Evolutionary conservation across 2,329 filamentous ascomycete species (phyloP).

Genomic region (Fusarium armeniacum): DNA sequence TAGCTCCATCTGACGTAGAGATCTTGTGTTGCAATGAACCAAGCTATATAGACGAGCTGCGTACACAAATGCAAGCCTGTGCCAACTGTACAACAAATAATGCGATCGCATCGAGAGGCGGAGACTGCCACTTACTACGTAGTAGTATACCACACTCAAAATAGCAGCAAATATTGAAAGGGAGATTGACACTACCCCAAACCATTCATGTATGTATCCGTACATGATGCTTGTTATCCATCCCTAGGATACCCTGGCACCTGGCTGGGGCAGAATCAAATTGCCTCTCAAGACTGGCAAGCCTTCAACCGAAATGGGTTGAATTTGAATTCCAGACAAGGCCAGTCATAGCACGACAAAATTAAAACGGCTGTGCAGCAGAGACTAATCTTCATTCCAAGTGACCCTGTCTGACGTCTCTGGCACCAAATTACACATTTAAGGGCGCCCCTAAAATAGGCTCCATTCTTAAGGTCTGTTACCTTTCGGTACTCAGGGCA

Average conservation of each 20-base stretch:
- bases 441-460: slow-evolving; percentile 38
- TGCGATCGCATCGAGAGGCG: neutral
- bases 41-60: neutral
- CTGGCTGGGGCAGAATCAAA: slow-evolving; percentile 8
- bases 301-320: slow-evolving; percentile 26
- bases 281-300: slow-evolving; percentile 30
- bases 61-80: neutral
- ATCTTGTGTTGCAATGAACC: neutral
- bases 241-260: neutral
- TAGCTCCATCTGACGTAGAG: neutral
- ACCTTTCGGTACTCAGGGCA: slow-evolving; percentile 20
- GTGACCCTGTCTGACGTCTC: slow-evolving; percentile 34
- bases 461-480: slow-evolving; percentile 28
- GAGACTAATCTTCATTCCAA: slow-evolving; percentile 43
- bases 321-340: slow-evolving; percentile 29
- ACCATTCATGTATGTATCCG: neutral
- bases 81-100: neutral
- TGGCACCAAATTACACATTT: slow-evolving; percentile 11
- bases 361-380: slow-evolving; percentile 25
- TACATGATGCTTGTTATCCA: neutral
- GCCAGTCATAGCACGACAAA: slow-evolving; percentile 25
- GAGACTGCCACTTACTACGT: neutral
- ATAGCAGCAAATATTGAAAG: neutral
- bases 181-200: neutral
- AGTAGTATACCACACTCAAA: neutral